Percentiles rank a stretch among this genome's conserved stretches.
Conservation (phyloP, 768 basidiomycete species). For the Hebeloma cylindrosporum region DNA sequence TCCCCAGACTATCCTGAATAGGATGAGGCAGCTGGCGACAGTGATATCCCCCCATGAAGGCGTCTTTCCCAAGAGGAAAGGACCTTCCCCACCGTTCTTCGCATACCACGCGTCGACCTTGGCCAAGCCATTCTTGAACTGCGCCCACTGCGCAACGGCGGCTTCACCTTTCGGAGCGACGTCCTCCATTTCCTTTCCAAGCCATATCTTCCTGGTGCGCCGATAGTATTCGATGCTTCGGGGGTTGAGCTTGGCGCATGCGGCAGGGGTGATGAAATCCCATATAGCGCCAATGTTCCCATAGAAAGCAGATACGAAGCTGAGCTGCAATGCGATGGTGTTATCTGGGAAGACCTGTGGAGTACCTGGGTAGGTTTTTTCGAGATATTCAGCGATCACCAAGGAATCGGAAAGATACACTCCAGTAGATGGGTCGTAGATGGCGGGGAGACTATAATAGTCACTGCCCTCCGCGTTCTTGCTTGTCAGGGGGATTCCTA, state of each 20-base stretch:
- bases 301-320: conserved; percentile 10
- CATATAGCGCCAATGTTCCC: background rate
- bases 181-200: conserved; percentile 15
- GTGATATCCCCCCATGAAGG: conserved; percentile 36
- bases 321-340: conserved; percentile 16
- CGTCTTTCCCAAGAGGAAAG: background rate
- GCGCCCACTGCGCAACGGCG: conserved; percentile 9
- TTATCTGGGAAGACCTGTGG: conserved; percentile 2
- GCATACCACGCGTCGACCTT: conserved; percentile 12
- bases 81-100: conserved; percentile 12
- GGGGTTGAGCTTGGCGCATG: conserved; percentile 8
- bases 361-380: conserved; percentile 43
- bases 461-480: conserved; percentile 28
- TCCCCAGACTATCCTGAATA: conserved; percentile 29
- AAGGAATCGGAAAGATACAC: conserved; percentile 39
- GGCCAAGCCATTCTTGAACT: conserved; percentile 7
- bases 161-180: conserved; percentile 11
- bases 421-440: conserved; percentile 44
- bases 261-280: conserved; percentile 11
- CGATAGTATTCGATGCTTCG: conserved; percentile 12
- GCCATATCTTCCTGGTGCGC: conserved; percentile 11
- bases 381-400: conserved; percentile 49
- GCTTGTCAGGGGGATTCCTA: conserved; percentile 36
- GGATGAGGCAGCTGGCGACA: conserved; percentile 26
- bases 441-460: conserved; percentile 46